Evolutionary conservation across 2,329 filamentous ascomycete species (phyloP).

Genomic region (Aureobasidium sp.): DNA sequence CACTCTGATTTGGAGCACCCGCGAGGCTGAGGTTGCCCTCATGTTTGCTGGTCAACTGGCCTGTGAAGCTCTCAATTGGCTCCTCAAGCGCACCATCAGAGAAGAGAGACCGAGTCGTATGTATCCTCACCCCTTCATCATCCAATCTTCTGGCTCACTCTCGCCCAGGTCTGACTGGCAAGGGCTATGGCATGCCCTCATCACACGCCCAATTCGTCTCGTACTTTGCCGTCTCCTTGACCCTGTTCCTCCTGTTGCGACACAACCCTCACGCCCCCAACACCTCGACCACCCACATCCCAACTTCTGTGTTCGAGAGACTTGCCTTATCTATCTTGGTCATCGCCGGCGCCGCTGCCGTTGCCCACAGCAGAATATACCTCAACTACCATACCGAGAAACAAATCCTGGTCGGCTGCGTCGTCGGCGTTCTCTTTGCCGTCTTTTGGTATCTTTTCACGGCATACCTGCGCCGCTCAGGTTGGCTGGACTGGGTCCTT

Average conservation of each 20-base stretch:
- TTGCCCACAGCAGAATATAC: slow-evolving; percentile 81
- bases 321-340: slow-evolving; percentile 41
- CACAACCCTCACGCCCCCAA: slow-evolving; percentile 53
- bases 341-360: slow-evolving; percentile 36
- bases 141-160: not conserved
- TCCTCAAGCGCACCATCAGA: slow-evolving; percentile 82
- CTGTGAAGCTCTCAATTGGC: slow-evolving; percentile 87
- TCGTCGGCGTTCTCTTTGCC: slow-evolving; percentile 64
- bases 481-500: slow-evolving; percentile 66
- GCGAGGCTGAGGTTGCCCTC: slow-evolving; percentile 80
- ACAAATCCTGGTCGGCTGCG: slow-evolving; percentile 77
- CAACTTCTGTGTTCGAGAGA: slow-evolving; percentile 58
- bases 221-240: slow-evolving; percentile 81
- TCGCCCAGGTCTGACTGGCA: slow-evolving; percentile 61
- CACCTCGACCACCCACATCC: slow-evolving; percentile 41
- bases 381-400: slow-evolving; percentile 83
- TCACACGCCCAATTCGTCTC: slow-evolving; percentile 93
- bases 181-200: slow-evolving; percentile 95
- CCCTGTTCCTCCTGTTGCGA: slow-evolving; percentile 76
- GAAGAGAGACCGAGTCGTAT: slow-evolving; percentile 79
- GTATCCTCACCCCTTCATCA: slow-evolving; percentile 22
- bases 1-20: slow-evolving; percentile 82
- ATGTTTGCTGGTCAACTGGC: slow-evolving; percentile 88
- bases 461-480: slow-evolving; percentile 56
- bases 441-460: slow-evolving; percentile 73